Base-by-base conservation (phyloP, 805 yeast species). In the Monosporozyma servazzii region DNA sequence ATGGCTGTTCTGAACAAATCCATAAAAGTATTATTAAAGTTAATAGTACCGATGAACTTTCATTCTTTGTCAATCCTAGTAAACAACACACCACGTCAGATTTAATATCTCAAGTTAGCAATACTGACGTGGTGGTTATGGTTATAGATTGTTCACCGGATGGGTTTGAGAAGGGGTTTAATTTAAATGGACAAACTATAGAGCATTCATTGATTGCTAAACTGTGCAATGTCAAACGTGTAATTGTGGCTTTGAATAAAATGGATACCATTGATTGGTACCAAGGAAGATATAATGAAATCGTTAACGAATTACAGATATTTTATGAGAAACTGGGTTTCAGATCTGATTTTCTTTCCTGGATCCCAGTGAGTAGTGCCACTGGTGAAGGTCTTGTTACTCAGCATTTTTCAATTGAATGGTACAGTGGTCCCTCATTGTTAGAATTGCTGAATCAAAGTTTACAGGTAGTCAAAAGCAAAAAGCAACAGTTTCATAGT, bases 261-360 rank as follows among this genome's bases (percentile, higher is more conserved):
- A 87, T 91, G 96, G 99, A 93, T 72, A 87, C 96, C 41, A 96
- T 91, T 39, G 74, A 71, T 55, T 93, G 99, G 99, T 83, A 96
- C 40, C 80, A 87, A 71, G 90, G 83, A 61, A 83, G 99, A 70
- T 93, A 85, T 70, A 84, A 81, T 58, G 96, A 91, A 72, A 90
- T 97, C 74, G 86, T 84, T 58, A 72, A 80, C 60, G 91, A 91
- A 71, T 76, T 93, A 57, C 79, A 79, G n/a, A 57, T 65, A 23
- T 91, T 83, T 75, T 78, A 91, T 67, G 83, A 78, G 64, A 87
- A 84, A 64, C 80, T 87, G 62, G 97, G 97, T 30, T 88, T 86
- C 72, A 74, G 74, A 56, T 82, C 82, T 70, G 83, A 83, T 43
- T 91, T 89, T 63, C 79, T 93, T 47, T 68, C 78, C 18, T 86